These are phyloP conservation scores for Calonectria pseudoturangicola DNA, from an alignment of 2,329 filamentous ascomycete species.

Conservation along the genomic window DNA sequence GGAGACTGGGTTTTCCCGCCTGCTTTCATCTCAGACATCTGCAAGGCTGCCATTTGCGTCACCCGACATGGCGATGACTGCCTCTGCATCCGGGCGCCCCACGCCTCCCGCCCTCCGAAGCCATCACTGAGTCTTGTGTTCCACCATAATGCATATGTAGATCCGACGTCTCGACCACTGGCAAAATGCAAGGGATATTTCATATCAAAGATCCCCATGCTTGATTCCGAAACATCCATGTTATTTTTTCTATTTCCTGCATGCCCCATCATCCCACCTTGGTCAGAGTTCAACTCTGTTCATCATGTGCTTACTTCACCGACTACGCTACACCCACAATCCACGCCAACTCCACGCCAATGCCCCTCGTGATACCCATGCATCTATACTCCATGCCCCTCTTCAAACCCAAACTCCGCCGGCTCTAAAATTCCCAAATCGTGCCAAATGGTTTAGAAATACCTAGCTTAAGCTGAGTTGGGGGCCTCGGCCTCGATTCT, in stretches of 20 bases:
- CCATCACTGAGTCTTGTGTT: constrained; percentile 5
- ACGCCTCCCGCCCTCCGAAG: constrained; percentile 5
- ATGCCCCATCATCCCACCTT: background rate
- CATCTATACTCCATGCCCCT: constrained; percentile 20
- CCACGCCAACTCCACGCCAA: constrained; percentile 30
- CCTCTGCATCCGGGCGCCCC: constrained; percentile 25
- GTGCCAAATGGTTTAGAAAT: background rate
- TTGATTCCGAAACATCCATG: constrained; percentile 1
- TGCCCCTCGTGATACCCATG: constrained; percentile 32
- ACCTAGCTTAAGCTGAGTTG: constrained; percentile 26
- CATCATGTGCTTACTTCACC: background rate
- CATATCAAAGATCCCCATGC: background rate
- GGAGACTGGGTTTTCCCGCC: constrained; percentile 10
- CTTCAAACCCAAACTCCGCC: constrained; percentile 17
- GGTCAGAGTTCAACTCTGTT: background rate
- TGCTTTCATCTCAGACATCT: constrained; percentile 33
- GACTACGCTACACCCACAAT: constrained; percentile 11
- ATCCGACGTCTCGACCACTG: background rate
- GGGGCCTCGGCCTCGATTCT: constrained; percentile 65
- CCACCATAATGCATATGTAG: background rate
- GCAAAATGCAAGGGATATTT: background rate
- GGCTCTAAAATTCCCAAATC: constrained; percentile 6
- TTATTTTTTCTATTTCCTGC: background rate
- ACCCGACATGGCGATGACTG: constrained; percentile 21
- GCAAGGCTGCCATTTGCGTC: constrained; percentile 36